A percentile compares a stretch with the other conserved stretches of the same genome.
phyloP scores from a whole-genome alignment of 805 yeast genomes.

The Starmerella gropengiesseri region DNA sequence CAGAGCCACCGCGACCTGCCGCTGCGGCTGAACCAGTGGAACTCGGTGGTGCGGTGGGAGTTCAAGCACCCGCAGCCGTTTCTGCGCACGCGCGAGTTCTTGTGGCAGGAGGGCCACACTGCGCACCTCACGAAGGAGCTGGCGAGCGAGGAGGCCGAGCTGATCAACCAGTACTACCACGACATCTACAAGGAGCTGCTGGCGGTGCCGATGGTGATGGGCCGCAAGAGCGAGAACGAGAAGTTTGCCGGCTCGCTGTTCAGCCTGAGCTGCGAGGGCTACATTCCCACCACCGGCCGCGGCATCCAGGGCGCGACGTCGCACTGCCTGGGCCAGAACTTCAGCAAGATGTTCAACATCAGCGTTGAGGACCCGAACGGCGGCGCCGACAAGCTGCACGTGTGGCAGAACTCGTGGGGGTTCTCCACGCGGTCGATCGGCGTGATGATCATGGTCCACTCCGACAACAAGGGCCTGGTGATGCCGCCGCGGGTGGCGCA shows the following conservation, averaged over 20 bases:
- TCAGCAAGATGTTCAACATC: slow-evolving; percentile 96
- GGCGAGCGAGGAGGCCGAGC: slow-evolving; percentile 72
- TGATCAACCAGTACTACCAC: slow-evolving; percentile 77
- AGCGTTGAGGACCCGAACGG: slow-evolving; percentile 94
- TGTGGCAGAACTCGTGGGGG: slow-evolving; percentile 99
- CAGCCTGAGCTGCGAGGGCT: slow-evolving; percentile 95
- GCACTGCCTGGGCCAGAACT: slow-evolving; percentile 95
- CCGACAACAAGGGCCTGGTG: slow-evolving; percentile 96
- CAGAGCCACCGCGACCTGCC: slow-evolving; percentile 98
- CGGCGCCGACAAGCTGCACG: slow-evolving; percentile 58
- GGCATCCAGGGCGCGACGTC: slow-evolving; percentile 99
- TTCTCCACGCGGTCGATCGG: slow-evolving; percentile 96
- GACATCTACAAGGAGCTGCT: slow-evolving; percentile 78
- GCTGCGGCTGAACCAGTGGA: slow-evolving; percentile 95
- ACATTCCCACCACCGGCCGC: slow-evolving; percentile 96
- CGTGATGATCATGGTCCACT: slow-evolving; percentile 98
- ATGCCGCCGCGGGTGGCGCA: slow-evolving; percentile 96
- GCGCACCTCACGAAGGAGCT: slow-evolving; percentile 79
- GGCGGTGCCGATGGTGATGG: slow-evolving; percentile 95
- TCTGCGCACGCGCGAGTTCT: slow-evolving; percentile 94
- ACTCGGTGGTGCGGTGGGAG: slow-evolving; percentile 99
- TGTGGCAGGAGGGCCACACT: slow-evolving; percentile 99
- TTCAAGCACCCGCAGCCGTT: slow-evolving; percentile 99
- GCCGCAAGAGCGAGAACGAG: slow-evolving; percentile 92
- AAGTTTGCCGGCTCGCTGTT: slow-evolving; percentile 96